Conservation (phyloP, 2,329 filamentous ascomycete genomes). For the Massarina eburnea region DNA sequence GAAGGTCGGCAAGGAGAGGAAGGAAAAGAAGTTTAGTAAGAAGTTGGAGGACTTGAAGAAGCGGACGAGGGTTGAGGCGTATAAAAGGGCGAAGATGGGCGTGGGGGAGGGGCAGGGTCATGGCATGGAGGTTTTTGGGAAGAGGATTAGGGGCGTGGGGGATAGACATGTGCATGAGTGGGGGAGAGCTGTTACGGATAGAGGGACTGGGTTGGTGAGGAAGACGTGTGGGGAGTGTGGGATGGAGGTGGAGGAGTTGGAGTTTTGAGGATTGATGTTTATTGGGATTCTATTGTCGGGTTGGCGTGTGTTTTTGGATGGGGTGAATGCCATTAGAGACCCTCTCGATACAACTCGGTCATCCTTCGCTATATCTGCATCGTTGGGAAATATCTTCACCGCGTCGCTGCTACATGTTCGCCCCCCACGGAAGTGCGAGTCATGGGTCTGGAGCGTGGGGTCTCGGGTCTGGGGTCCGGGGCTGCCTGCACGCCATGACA, state of each 20-base stretch:
- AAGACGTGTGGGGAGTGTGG: constrained; percentile 72
- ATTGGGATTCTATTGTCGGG: too few species aligned
- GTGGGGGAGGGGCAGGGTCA: constrained; percentile 43
- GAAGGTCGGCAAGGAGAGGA: constrained; percentile 76
- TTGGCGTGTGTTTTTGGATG: too few species aligned
- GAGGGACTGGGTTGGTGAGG: constrained; percentile 70
- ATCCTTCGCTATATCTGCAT: too few species aligned
- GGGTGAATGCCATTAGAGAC: too few species aligned
- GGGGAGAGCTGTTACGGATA: constrained; percentile 60
- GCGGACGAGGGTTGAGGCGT: constrained; percentile 87
- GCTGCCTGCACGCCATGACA: too few species aligned
- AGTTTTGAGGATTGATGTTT: constrained; percentile 50
- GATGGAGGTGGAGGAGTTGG: constrained; percentile 68
- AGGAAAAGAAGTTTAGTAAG: constrained; percentile 87
- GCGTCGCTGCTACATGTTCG: too few species aligned
- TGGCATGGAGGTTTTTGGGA: too few species aligned
- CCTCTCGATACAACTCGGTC: too few species aligned
- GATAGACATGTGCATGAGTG: constrained; percentile 89
- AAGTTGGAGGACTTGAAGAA: constrained; percentile 91
- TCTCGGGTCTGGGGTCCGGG: too few species aligned
- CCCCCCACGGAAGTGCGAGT: too few species aligned
- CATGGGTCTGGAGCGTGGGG: too few species aligned
- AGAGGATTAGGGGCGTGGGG: constrained; percentile 64
- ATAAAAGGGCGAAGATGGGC: constrained; percentile 57
- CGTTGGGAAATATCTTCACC: too few species aligned